Conservation (phyloP, 345 rosid genomes). For the Citrus medica region DNA sequence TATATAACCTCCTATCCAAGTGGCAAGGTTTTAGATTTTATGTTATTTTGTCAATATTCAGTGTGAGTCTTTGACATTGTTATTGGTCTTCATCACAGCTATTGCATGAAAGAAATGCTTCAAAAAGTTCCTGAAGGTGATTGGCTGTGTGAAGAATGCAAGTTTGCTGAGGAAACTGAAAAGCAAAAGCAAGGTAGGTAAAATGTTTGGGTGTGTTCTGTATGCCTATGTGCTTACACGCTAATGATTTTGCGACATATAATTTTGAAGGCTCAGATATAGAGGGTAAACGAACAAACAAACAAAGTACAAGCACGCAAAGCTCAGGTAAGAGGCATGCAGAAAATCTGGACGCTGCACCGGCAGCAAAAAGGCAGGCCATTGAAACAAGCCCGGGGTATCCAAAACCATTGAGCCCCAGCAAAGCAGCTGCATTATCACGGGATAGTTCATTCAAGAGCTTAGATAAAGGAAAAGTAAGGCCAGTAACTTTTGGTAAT, state of each 20-base stretch:
- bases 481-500: constrained; percentile 41
- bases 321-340: constrained; percentile 51
- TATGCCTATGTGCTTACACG: background rate
- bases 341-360: constrained; percentile 52
- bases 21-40: constrained; percentile 2
- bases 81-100: constrained; percentile 47
- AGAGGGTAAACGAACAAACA: constrained; percentile 46
- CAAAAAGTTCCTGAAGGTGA: constrained; percentile 80
- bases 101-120: constrained; percentile 95
- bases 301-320: constrained; percentile 24
- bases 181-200: constrained; percentile 47
- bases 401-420: constrained; percentile 53
- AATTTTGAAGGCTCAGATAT: constrained; percentile 46
- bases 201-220: background rate
- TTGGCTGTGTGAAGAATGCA: constrained; percentile 99
- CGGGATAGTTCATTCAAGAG: constrained; percentile 56
- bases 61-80: constrained; percentile 6
- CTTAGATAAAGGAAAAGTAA: constrained; percentile 58
- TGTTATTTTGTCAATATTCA: background rate
- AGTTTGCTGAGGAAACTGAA: constrained; percentile 65
- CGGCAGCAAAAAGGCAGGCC: constrained; percentile 54
- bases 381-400: constrained; percentile 57
- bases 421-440: constrained; percentile 45
- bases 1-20: constrained; percentile 5
- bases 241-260: constrained; percentile 19